Evolutionary conservation across 495 filamentous ascomycete genomes (phyloP).

Genomic region (Xanthoparmelia taractica): DNA sequence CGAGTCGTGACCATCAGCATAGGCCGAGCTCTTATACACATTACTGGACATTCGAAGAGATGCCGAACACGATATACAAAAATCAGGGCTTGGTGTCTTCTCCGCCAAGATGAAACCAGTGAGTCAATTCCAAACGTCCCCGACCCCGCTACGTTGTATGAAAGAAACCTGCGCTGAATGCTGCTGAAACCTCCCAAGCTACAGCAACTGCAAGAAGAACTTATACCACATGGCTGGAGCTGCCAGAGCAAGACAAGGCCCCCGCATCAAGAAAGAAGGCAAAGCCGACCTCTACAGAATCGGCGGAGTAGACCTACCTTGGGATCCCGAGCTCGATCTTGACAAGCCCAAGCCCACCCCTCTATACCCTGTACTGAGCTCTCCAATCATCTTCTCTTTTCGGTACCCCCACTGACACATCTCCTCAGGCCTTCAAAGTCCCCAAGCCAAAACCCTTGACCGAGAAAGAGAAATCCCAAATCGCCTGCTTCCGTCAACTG

Average conservation of each 20-base stretch:
- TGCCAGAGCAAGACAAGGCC: constrained; percentile 2
- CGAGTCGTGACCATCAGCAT: background rate
- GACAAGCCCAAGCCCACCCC: constrained; percentile 30
- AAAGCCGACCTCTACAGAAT: constrained; percentile 16
- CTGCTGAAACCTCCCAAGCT: background rate
- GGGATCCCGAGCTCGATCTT: constrained; percentile 31
- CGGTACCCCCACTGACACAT: background rate
- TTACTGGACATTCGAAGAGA: no score
- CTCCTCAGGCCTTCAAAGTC: constrained; percentile 20
- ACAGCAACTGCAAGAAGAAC: background rate
- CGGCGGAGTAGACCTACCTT: constrained; percentile 27
- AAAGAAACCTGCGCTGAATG: background rate
- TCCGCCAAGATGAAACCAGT: background rate
- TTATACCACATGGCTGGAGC: constrained; percentile 4
- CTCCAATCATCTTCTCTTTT: background rate
- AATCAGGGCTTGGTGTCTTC: no score
- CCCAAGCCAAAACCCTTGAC: constrained; percentile 29
- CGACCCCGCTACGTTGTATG: background rate
- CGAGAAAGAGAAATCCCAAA: constrained; percentile 26
- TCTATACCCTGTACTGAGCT: constrained; percentile 32
- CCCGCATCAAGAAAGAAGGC: constrained; percentile 15
- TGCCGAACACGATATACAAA: background rate
- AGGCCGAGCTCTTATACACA: background rate
- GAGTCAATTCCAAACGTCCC: constrained; percentile 4
- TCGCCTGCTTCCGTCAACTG: constrained; percentile 41